Conservation (phyloP, 345 rosid species). For the Hibiscus tridactylites region DNA sequence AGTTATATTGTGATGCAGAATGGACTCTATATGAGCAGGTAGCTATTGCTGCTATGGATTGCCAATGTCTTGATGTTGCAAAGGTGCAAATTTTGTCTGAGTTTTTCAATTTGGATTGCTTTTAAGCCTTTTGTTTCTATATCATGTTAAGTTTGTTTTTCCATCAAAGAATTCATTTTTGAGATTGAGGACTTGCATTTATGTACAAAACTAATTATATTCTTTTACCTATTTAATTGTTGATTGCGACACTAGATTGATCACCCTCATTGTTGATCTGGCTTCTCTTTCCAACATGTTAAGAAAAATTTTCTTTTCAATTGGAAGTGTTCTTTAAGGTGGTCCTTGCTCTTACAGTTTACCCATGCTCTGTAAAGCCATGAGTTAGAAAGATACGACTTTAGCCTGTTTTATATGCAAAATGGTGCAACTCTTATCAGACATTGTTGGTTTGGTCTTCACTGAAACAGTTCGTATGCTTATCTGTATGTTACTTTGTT, state of each 20-base stretch:
- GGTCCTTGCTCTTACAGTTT: background rate
- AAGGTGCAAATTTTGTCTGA: slow-evolving; percentile 38
- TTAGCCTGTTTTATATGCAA: background rate
- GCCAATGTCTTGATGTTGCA: slow-evolving; percentile 70
- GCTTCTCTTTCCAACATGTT: background rate
- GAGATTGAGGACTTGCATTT: background rate
- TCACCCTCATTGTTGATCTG: background rate
- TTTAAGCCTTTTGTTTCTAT: background rate
- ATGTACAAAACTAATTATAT: background rate
- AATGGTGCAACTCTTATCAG: background rate
- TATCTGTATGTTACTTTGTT: background rate
- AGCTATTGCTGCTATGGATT: slow-evolving; percentile 95
- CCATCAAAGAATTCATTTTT: background rate
- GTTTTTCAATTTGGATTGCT: background rate
- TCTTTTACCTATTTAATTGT: background rate
- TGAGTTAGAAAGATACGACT: slow-evolving; percentile 3
- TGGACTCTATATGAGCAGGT: slow-evolving; percentile 96
- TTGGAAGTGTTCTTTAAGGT: background rate
- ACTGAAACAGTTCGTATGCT: background rate
- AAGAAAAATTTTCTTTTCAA: background rate
- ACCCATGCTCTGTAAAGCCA: background rate
- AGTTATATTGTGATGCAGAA: slow-evolving; percentile 36
- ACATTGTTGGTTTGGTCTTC: background rate
- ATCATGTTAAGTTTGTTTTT: background rate
- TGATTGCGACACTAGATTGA: background rate